Conservation (phyloP, 371 early-diverging fungal genomes). For the Apophysomyces ossiformis region DNA sequence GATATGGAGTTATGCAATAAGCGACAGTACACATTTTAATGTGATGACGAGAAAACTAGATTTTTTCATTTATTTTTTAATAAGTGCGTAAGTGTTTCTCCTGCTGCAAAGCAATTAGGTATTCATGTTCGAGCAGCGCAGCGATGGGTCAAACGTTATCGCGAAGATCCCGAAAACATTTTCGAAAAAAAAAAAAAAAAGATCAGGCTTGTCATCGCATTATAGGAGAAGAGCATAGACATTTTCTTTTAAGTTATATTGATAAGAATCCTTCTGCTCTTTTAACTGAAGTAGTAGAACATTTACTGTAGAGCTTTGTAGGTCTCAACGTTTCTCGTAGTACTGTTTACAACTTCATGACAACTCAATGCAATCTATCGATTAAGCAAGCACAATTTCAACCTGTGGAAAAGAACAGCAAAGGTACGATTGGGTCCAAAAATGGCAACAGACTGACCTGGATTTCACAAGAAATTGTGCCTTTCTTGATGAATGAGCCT, state of each 20-base stretch:
- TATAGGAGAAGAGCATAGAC: background rate
- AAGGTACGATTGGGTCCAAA: slow-evolving; percentile 12
- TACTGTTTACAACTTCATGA: slow-evolving; percentile 18
- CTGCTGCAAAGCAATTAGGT: slow-evolving; percentile 15
- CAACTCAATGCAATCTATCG: slow-evolving; percentile 16
- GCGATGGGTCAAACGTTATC: slow-evolving; percentile 20
- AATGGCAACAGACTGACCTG: slow-evolving; percentile 9
- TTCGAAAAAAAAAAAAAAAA: slow-evolving; percentile 18
- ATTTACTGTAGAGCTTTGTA: slow-evolving; percentile 15
- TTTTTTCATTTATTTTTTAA: slow-evolving; percentile 16
- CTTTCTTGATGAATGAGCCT: slow-evolving; percentile 24
- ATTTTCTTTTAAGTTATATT: slow-evolving; percentile 18
- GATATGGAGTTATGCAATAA: slow-evolving; percentile 14
- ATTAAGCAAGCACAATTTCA: slow-evolving; percentile 18
- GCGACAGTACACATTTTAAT: slow-evolving; percentile 17
- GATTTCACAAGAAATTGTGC: slow-evolving; percentile 16
- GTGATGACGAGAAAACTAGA: slow-evolving; percentile 14
- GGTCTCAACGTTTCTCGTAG: slow-evolving; percentile 16
- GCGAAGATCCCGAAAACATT: slow-evolving; percentile 23
- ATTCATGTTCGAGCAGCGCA: slow-evolving; percentile 16
- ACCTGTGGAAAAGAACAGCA: slow-evolving; percentile 11
- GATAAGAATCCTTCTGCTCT: slow-evolving; percentile 21
- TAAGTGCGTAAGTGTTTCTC: slow-evolving; percentile 17
- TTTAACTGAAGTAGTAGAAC: slow-evolving; percentile 21
- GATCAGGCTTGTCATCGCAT: too few species aligned